phyloP scores from a whole-genome alignment of 306 rosid species.

The Cicer yamashitae region DNA sequence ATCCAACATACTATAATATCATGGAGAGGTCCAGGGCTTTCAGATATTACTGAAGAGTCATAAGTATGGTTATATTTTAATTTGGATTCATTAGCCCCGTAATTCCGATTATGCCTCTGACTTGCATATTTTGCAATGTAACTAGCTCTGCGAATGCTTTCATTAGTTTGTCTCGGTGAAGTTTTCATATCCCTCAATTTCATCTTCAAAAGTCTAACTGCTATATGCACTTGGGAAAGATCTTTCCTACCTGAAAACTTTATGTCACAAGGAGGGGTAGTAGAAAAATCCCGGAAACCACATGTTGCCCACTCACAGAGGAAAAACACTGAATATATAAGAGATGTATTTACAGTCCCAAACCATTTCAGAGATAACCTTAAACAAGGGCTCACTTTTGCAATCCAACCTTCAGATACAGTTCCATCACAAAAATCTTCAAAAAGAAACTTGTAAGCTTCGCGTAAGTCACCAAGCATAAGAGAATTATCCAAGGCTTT shows the following conservation, averaged over 20 bases:
- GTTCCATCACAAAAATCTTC: conserved; percentile 78
- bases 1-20: conserved; percentile 96
- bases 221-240: conserved; percentile 79
- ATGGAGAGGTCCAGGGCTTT: conserved; percentile 94
- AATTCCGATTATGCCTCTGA: conserved; percentile 51
- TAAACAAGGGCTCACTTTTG: conserved; percentile 79
- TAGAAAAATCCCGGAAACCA: conserved; percentile 81
- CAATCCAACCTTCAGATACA: conserved; percentile 71
- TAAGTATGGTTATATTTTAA: conserved; percentile 48
- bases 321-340: conserved; percentile 79
- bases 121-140: conserved; percentile 50
- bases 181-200: conserved; percentile 62
- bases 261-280: conserved; percentile 60
- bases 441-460: conserved; percentile 71
- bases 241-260: conserved; percentile 88
- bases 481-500: conserved; percentile 82
- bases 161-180: conserved; percentile 52
- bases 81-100: conserved; percentile 48
- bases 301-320: conserved; percentile 99
- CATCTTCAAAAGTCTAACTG: conserved; percentile 75
- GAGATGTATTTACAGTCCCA: conserved; percentile 63
- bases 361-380: conserved; percentile 87
- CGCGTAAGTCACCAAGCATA: conserved; percentile 71
- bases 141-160: conserved; percentile 43
- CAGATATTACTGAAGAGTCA: conserved; percentile 58